Evolutionary conservation across 1,284 basidiomycete genomes (phyloP).

Genomic region (Pyrrhoderma noxium): DNA sequence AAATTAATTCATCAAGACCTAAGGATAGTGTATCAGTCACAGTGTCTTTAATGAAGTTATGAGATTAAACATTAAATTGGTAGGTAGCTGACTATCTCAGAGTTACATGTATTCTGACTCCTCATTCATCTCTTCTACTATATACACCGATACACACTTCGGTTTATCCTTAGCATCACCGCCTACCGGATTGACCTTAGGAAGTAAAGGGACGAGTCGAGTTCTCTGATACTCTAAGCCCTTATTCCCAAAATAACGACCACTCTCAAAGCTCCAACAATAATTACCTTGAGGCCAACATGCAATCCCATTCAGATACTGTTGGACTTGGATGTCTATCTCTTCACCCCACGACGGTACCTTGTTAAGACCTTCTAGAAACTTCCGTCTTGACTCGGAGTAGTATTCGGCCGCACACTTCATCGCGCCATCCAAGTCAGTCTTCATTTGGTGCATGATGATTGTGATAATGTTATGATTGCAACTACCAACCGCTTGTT

Average conservation of each 20-base stretch:
- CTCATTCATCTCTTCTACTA: no score
- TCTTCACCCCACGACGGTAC: slow-evolving; percentile 26
- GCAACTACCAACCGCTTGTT: slow-evolving; percentile 48
- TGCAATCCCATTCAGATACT: slow-evolving; percentile 34
- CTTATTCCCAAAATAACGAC: slow-evolving; percentile 35
- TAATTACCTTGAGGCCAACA: slow-evolving; percentile 37
- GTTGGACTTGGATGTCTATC: slow-evolving; percentile 27
- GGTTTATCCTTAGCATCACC: no score
- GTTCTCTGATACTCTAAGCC: slow-evolving; percentile 26
- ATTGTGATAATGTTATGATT: slow-evolving; percentile 52
- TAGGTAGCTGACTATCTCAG: no score
- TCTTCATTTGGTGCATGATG: slow-evolving; percentile 44
- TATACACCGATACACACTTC: no score
- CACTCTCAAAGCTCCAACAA: slow-evolving; percentile 36
- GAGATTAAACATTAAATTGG: no score
- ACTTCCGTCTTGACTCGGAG: slow-evolving; percentile 22
- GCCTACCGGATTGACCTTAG: neutral
- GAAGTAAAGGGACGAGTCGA: neutral
- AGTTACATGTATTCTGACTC: no score
- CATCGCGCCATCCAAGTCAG: slow-evolving; percentile 43
- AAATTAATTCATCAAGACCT: no score
- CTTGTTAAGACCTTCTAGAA: neutral
- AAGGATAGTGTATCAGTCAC: no score
- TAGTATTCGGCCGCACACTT: slow-evolving; percentile 48
- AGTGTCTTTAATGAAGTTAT: no score